These are phyloP conservation scores for Phycomyces nitens DNA, from an alignment of 192 early-diverging fungal species.

Conservation along the genomic window DNA sequence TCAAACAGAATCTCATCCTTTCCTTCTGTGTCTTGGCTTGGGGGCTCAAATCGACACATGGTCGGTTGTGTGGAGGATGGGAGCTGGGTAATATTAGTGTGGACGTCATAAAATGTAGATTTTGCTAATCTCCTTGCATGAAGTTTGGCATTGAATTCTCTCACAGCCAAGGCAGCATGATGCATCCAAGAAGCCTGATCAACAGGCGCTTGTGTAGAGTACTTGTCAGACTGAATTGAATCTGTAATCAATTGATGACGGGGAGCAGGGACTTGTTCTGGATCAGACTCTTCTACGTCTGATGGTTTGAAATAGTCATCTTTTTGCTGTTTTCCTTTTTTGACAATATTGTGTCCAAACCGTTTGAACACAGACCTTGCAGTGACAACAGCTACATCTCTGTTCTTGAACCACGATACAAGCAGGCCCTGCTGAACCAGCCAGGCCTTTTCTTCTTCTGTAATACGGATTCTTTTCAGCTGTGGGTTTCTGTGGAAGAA, in stretches of 20 bases:
- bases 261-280: not conserved
- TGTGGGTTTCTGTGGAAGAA: slow-evolving; percentile 84
- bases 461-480: slow-evolving; percentile 71
- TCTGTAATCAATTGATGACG: slow-evolving; percentile 9
- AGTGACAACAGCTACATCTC: slow-evolving; percentile 67
- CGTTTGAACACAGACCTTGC: slow-evolving; percentile 70
- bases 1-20: too few relatives aligned
- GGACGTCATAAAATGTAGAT: slow-evolving; percentile 50
- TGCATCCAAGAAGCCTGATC: slow-evolving; percentile 51
- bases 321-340: slow-evolving; percentile 50
- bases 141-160: slow-evolving; percentile 47
- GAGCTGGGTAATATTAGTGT: slow-evolving; percentile 57
- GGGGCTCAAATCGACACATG: slow-evolving; percentile 29
- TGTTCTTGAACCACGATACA: slow-evolving; percentile 63
- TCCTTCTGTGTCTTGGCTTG: not conserved
- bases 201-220: slow-evolving; percentile 26
- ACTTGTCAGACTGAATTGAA: not conserved
- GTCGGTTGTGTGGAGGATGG: slow-evolving; percentile 47
- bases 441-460: slow-evolving; percentile 73
- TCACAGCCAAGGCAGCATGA: slow-evolving; percentile 45
- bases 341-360: slow-evolving; percentile 66
- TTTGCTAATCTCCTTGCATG: slow-evolving; percentile 37
- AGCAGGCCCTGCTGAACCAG: slow-evolving; percentile 60
- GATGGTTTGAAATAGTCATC: slow-evolving; percentile 74
- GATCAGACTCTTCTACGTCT: not conserved